Conservation (phyloP, 2,329 filamentous ascomycete species). For the Colletotrichum chlorophyti region DNA sequence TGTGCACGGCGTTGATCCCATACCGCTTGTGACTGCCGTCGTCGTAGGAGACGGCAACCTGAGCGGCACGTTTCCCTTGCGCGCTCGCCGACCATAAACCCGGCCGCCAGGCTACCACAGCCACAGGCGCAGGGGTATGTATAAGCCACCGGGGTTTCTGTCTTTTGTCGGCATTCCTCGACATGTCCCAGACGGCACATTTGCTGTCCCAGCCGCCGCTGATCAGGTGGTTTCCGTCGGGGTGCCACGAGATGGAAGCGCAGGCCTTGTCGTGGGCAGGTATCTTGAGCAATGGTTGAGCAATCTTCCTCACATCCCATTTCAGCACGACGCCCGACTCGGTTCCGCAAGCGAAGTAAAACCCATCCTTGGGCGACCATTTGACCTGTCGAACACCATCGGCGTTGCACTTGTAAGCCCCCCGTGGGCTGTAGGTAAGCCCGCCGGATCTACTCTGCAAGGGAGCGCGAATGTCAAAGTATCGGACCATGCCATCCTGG, state of each 20-base stretch:
- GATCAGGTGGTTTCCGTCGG: constrained; percentile 70
- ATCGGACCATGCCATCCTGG: constrained; percentile 68
- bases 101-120: constrained; percentile 67
- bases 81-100: constrained; percentile 70
- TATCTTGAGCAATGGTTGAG: constrained; percentile 62
- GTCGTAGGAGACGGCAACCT: constrained; percentile 68
- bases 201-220: constrained; percentile 68
- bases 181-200: constrained; percentile 71
- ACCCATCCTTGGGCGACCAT: constrained; percentile 68
- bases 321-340: constrained; percentile 68
- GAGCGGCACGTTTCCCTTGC: constrained; percentile 64
- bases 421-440: constrained; percentile 52
- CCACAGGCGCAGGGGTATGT: constrained; percentile 65
- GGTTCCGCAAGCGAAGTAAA: constrained; percentile 69
- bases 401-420: constrained; percentile 56
- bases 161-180: constrained; percentile 64
- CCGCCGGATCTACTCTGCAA: constrained; percentile 54
- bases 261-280: constrained; percentile 68
- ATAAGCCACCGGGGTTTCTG: constrained; percentile 71
- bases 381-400: constrained; percentile 67
- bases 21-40: constrained; percentile 60
- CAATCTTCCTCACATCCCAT: constrained; percentile 66
- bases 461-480: constrained; percentile 63
- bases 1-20: constrained; percentile 65
- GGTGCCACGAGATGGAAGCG: constrained; percentile 70